Conservation (phyloP, 1,139 yeast genomes). For the Yamadazyma taylorii region DNA sequence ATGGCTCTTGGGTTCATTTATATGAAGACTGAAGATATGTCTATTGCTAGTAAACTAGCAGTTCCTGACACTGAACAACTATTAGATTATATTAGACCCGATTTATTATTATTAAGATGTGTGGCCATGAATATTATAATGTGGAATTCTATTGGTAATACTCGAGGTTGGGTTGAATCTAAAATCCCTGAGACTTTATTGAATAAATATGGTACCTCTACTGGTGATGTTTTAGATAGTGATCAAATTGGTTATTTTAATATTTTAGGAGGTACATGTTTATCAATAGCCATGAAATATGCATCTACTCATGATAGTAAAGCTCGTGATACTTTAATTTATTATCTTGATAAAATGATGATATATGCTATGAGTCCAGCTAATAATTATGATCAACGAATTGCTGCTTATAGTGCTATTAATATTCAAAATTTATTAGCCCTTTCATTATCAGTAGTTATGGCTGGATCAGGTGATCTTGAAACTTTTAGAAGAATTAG, state of each 20-base stretch:
- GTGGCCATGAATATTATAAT: constrained; percentile 69
- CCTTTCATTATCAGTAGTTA: constrained; percentile 66
- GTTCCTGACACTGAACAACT: constrained; percentile 63
- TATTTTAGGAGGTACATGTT: constrained; percentile 71
- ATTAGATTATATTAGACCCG: constrained; percentile 79
- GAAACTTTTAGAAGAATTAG: constrained; percentile 73
- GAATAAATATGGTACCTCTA: constrained; percentile 24
- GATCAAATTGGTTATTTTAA: constrained; percentile 67
- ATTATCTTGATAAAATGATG: constrained; percentile 62
- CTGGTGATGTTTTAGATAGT: constrained; percentile 44
- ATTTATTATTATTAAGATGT: constrained; percentile 66
- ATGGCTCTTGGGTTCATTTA: constrained; percentile 76
- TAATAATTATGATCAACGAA: constrained; percentile 56
- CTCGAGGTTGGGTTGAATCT: constrained; percentile 59
- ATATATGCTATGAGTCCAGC: constrained; percentile 51
- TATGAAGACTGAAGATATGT: constrained; percentile 61
- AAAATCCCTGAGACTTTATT: constrained; percentile 53
- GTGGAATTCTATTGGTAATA: constrained; percentile 67
- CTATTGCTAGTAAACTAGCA: constrained; percentile 62
- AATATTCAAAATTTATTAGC: constrained; percentile 62
- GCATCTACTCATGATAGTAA: constrained; percentile 66
- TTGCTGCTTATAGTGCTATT: constrained; percentile 57
- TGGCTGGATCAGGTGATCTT: constrained; percentile 93
- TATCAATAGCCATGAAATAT: constrained; percentile 72
- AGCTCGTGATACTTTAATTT: constrained; percentile 61